Evolutionary conservation across 306 rosid genomes (phyloP), one percentile per base, ranked within the genome.

Genomic region (Prunus armeniaca): DNA sequence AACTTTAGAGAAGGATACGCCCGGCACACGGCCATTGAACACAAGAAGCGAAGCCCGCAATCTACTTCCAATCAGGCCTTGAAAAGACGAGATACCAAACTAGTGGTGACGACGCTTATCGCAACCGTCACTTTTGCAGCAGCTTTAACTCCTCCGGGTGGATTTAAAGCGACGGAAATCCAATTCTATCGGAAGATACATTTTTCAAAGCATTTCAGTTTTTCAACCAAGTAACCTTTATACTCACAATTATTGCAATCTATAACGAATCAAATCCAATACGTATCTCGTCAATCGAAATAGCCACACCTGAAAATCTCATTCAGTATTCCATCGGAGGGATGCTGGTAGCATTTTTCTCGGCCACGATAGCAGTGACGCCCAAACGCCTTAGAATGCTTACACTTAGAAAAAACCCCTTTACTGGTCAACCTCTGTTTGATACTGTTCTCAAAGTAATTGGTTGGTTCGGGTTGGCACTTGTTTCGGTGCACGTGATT

Each of bases 101-200:
- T 68, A 51, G 41, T 68, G 1, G 73, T 68, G 14, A 14, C 73
- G 10, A 47, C 73, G 19, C 58, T 68, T 12, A 68, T 68, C 25
- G 73, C 73, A 68, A 47, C 73, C 0, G 28, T 68, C 43, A 25
- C 73, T 14, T 68, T 68, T 47, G 24, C 41, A 47, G 73, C 43
- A 14, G 50, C 73, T 14, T 15, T 68, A 56, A 14, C 73, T 22
- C 46, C 49, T 5, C 73, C 73, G 47, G 73, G 73, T 24, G 73
- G 73, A 14, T 68, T 47, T 17, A 25, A 25, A 12, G 9, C 3
- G 43, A 68, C 14, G 73, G 73, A 47, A 9, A 0, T 22, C 9
- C 43, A 18, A 58, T 25, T 49, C 24, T 68, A 25, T 14, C 22
- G 27, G 15, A 14, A 19, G 14, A 15, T 12, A 1, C 58, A 8